Conservation (phyloP, 345 rosid species). For the Populus ilicifolia region DNA sequence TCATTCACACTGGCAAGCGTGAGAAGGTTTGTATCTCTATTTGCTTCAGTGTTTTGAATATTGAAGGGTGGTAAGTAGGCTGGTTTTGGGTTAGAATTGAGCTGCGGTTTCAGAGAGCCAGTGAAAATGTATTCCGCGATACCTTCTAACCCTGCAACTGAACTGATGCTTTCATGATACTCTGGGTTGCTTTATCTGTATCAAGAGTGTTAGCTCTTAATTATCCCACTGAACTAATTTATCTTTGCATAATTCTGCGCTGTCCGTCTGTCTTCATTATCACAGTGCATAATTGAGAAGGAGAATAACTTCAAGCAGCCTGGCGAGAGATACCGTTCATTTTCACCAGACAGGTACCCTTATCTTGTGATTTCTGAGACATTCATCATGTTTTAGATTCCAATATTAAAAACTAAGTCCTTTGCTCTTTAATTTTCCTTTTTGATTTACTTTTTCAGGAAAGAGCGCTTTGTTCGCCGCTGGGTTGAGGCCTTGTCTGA, state of each 20-base stretch:
- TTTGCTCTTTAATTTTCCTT: background rate
- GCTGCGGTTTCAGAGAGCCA: too few species aligned
- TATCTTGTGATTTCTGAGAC: too few species aligned
- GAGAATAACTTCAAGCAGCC: conserved; percentile 96
- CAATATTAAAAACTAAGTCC: too few species aligned
- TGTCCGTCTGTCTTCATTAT: background rate
- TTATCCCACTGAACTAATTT: background rate
- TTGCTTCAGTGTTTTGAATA: too few species aligned
- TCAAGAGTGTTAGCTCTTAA: too few species aligned
- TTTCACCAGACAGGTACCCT: conserved; percentile 67
- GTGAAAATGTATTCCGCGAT: too few species aligned
- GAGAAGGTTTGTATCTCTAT: conserved; percentile 50
- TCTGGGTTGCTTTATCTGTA: too few species aligned
- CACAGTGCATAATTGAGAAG: conserved; percentile 71
- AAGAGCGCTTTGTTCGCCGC: conserved; percentile 72
- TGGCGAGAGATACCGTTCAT: conserved; percentile 84
- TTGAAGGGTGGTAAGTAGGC: too few species aligned
- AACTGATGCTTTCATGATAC: too few species aligned
- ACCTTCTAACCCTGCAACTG: too few species aligned
- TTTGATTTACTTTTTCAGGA: conserved; percentile 40
- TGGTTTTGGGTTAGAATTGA: background rate
- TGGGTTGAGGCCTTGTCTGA: conserved; percentile 75
- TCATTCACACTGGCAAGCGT: conserved; percentile 62
- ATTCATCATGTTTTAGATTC: background rate
- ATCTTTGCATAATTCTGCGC: background rate